These are phyloP conservation scores for Botryobasidium botryosum DNA, from an alignment of 768 basidiomycete genomes.

Conservation along the genomic window DNA sequence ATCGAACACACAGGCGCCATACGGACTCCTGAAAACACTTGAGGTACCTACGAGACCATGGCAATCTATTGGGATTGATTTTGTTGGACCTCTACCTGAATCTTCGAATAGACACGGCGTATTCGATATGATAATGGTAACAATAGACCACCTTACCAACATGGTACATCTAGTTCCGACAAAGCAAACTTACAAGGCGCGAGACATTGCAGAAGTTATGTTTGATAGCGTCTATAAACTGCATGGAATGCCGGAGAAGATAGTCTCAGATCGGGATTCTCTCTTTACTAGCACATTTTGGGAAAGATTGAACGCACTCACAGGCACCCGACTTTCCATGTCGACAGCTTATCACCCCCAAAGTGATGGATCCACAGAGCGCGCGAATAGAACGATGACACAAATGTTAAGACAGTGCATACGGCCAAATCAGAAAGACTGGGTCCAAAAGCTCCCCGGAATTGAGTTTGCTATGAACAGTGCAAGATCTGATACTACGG, in stretches of 20 bases:
- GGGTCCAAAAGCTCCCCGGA: conserved; percentile 17
- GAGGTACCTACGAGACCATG: conserved; percentile 1
- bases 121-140: conserved; percentile 19
- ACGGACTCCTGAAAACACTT: conserved; percentile 2
- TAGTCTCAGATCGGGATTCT: too few relatives aligned
- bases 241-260: conserved; percentile 15
- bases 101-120: conserved; percentile 11
- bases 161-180: conserved; percentile 18
- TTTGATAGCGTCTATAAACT: conserved; percentile 11
- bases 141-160: conserved; percentile 16
- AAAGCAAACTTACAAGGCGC: conserved; percentile 13
- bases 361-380: conserved; percentile 15
- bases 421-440: conserved; percentile 16
- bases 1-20: background rate
- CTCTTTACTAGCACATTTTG: too few relatives aligned
- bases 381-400: conserved; percentile 10
- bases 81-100: conserved; percentile 4
- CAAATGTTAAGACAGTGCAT: conserved; percentile 6
- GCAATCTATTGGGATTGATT: conserved; percentile 5
- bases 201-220: conserved; percentile 14
- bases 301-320: conserved; percentile 17
- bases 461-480: conserved; percentile 26
- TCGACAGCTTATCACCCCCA: too few relatives aligned
- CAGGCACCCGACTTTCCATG: conserved; percentile 15
- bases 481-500: conserved; percentile 21